Evolutionary conservation across 352 stramenopile genomes (phyloP), one percentile per base, ranked within the genome.

Genomic region (Thraustochytrium striatum): DNA sequence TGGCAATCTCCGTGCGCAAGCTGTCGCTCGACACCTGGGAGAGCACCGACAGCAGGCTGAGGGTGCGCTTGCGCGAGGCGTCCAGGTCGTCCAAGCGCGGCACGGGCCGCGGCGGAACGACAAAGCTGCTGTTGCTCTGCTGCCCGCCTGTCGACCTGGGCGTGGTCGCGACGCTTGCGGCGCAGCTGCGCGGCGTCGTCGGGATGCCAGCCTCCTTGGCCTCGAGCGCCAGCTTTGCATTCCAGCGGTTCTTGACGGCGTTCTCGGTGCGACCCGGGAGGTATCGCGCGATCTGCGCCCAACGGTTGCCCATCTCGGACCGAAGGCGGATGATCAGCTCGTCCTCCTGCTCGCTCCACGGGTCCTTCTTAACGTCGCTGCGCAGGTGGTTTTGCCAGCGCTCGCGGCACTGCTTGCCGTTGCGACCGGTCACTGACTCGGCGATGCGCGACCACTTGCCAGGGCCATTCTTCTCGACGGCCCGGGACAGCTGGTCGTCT

Each of bases 241-340:
- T 96, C 87, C 93, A 98, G 3, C 93, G 88, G 84, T 98, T 98
- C 84, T 98, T 98, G 30, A 98, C 93, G 33, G 92, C 92, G 78
- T 98, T 98, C 83, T 98, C 94, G 0, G 93, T 97, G 43, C 96
- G 87, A 0, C 96, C 96, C 19, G 95, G 94, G 33, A 99, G 87
- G 16, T 72, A 25, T 7, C 58, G 55, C 28, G 70, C 70, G 33
- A 80, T 80, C 21, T 28, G 32, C 16, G 70, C 70, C 70, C 70
- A 80, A n/a, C 50, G 94, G 85, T 96, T 98, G 11, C 95, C 95
- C 38, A 95, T 85, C 47, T 88, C 87, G 59, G 92, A 86, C 61
- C 94, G 90, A 81, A 87, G 88, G 47, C 85, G 83, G 57, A 94
- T 92, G 39, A 96, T 91, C 50, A 90, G 88, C 57, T 93, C 88